phyloP scores from a whole-genome alignment of 129 eudicot genomes.

The Lactuca sativa region DNA sequence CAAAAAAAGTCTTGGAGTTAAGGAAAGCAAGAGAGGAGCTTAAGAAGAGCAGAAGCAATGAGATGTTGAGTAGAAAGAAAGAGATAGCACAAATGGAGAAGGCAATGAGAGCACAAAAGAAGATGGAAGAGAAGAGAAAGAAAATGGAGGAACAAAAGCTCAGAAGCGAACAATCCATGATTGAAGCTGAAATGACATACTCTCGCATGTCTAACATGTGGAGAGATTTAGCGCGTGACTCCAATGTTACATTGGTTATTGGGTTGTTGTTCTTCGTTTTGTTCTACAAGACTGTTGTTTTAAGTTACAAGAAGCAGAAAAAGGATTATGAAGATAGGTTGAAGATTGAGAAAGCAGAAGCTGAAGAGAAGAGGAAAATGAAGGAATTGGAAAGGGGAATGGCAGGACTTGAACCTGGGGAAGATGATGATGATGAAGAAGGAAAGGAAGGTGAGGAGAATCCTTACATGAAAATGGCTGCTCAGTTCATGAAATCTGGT shows the following conservation, averaged over 20 bases:
- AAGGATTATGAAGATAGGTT: slow-evolving; percentile 85
- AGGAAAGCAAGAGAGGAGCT: slow-evolving; percentile 66
- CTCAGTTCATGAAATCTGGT: slow-evolving; percentile 89
- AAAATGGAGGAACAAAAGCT: slow-evolving; percentile 50
- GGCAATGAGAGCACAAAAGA: slow-evolving; percentile 47
- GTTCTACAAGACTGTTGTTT: slow-evolving; percentile 71
- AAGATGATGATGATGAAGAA: slow-evolving; percentile 57
- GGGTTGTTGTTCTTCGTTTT: slow-evolving; percentile 64
- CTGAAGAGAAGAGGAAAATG: slow-evolving; percentile 78
- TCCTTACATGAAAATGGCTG: slow-evolving; percentile 78
- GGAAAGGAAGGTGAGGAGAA: slow-evolving; percentile 60
- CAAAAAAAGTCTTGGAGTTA: slow-evolving; percentile 72
- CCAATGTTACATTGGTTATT: slow-evolving; percentile 44
- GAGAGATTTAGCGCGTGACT: slow-evolving; percentile 49
- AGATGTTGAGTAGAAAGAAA: slow-evolving; percentile 36
- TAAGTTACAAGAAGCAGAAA: slow-evolving; percentile 71
- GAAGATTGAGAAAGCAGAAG: slow-evolving; percentile 81
- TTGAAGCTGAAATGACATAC: slow-evolving; percentile 31
- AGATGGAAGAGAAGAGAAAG: slow-evolving; percentile 58
- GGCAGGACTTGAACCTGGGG: slow-evolving; percentile 50
- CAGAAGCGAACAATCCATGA: slow-evolving; percentile 41
- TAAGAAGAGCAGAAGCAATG: slow-evolving; percentile 44
- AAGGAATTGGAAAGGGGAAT: slow-evolving; percentile 68
- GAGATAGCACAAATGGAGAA: slow-evolving; percentile 57
- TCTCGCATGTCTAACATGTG: slow-evolving; percentile 41